Evolutionary conservation across 441 rosid genomes (phyloP).

Genomic region (Pelargonium citronellum): DNA sequence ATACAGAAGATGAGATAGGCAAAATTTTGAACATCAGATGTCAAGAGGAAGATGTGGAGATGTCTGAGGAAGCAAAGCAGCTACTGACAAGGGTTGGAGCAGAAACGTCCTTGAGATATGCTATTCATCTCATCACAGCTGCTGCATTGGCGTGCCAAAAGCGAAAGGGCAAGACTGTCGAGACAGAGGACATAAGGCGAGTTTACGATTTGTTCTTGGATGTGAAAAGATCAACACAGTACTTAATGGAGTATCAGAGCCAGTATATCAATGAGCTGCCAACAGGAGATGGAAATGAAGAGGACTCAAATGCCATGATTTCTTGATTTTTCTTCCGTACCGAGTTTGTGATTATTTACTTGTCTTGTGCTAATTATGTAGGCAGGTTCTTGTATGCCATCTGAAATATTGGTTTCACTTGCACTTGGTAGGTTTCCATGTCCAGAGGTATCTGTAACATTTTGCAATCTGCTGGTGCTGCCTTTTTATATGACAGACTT

Average conservation of each 20-base stretch:
- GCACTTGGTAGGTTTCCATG: no score
- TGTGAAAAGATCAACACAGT: conserved; percentile 88
- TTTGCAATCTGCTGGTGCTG: no score
- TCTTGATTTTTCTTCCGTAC: no score
- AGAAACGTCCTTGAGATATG: conserved; percentile 85
- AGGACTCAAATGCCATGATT: no score
- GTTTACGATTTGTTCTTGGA: conserved; percentile 70
- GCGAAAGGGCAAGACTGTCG: conserved; percentile 67
- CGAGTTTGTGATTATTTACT: no score
- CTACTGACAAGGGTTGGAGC: conserved; percentile 66
- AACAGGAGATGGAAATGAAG: conserved; percentile 4
- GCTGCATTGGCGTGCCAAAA: conserved; percentile 76
- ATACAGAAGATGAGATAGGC: conserved; percentile 63
- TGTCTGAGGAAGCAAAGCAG: conserved; percentile 75
- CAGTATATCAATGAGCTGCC: conserved; percentile 19
- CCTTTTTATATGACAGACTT: no score
- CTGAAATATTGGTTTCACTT: no score
- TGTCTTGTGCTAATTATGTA: no score
- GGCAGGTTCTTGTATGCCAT: no score
- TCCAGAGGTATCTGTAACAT: no score
- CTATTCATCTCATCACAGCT: conserved; percentile 77
- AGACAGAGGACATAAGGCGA: conserved; percentile 62
- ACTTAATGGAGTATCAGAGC: conserved; percentile 58
- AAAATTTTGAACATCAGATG: conserved; percentile 79
- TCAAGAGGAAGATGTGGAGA: conserved; percentile 91